These are phyloP conservation scores for Haplosporangium gracile DNA, from an alignment of 192 early-diverging fungal species.

Conservation along the genomic window DNA sequence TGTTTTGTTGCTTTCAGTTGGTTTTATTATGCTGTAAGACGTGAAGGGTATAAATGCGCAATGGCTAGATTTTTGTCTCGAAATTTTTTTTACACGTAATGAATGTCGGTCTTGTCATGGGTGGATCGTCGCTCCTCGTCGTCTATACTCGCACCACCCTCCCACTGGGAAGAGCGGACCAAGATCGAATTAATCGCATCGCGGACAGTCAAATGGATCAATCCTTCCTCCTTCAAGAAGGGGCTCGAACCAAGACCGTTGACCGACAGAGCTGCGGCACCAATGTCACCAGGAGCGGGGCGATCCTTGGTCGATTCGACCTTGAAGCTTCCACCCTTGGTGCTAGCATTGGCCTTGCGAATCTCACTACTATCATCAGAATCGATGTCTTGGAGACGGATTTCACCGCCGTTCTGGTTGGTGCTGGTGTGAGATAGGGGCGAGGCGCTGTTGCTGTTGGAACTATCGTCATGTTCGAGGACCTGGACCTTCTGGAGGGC, in stretches of 20 bases:
- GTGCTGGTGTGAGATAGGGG: background rate
- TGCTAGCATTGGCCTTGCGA: background rate
- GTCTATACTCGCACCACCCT: background rate
- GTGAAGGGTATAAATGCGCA: background rate
- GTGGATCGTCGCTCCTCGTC: slow-evolving; percentile 9
- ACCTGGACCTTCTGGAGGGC: slow-evolving; percentile 47
- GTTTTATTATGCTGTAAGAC: background rate
- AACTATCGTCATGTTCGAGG: slow-evolving; percentile 7
- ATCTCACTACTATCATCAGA: background rate
- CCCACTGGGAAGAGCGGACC: slow-evolving; percentile 17
- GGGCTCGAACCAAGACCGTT: slow-evolving; percentile 32
- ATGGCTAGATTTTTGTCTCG: background rate
- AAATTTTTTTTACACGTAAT: background rate
- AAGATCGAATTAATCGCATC: slow-evolving; percentile 46
- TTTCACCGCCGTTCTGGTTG: slow-evolving; percentile 25
- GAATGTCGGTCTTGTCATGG: slow-evolving; percentile 17
- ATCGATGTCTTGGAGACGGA: background rate
- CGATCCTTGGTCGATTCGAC: background rate
- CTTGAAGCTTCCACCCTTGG: background rate
- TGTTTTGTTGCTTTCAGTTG: too few species aligned
- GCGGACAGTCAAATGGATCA: slow-evolving; percentile 54
- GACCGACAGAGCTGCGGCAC: slow-evolving; percentile 24
- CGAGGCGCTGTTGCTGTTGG: slow-evolving; percentile 38
- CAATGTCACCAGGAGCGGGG: slow-evolving; percentile 33
- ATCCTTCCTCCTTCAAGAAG: slow-evolving; percentile 51